Conservation (phyloP, 2,329 filamentous ascomycete species). For the Hawksworthiomyces lignivorus region DNA sequence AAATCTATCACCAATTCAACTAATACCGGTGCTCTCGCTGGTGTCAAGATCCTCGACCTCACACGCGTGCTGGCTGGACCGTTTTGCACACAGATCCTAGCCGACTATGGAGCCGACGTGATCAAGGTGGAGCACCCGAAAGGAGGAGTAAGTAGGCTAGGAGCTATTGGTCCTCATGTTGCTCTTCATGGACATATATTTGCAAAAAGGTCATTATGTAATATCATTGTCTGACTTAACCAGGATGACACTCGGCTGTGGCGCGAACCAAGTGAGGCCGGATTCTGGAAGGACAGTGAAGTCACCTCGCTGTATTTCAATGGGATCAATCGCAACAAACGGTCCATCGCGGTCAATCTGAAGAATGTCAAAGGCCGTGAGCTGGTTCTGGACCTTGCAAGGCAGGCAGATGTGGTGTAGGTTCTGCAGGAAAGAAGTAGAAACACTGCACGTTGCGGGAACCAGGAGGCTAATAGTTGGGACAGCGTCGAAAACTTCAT, state of each 20-base stretch:
- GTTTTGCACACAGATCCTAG: conserved; percentile 35
- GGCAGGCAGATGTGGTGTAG: conserved; percentile 9
- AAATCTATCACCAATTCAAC: background rate
- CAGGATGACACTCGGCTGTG: conserved; percentile 17
- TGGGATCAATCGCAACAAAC: conserved; percentile 10
- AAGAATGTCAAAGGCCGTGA: conserved; percentile 4
- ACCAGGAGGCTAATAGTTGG: background rate
- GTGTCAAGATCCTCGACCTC: conserved; percentile 6
- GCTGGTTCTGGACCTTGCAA: conserved; percentile 1
- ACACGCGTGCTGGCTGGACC: conserved; percentile 19
- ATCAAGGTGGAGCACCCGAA: conserved; percentile 33
- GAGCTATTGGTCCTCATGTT: conserved; percentile 11
- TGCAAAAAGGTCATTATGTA: background rate
- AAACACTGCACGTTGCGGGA: too few relatives aligned
- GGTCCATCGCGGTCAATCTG: conserved; percentile 6
- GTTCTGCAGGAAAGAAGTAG: background rate
- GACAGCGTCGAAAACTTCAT: conserved; percentile 10
- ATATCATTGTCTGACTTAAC: background rate
- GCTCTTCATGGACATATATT: too few relatives aligned
- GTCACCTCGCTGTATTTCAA: conserved; percentile 25
- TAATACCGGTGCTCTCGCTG: background rate
- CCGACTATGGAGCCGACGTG: conserved; percentile 35
- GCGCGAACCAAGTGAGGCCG: background rate
- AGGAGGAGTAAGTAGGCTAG: conserved; percentile 12
- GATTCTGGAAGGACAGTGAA: conserved; percentile 1